These are phyloP conservation scores for Wallacemonas collosoma DNA, from an alignment of 208 protist genomes.

Conservation along the genomic window DNA sequence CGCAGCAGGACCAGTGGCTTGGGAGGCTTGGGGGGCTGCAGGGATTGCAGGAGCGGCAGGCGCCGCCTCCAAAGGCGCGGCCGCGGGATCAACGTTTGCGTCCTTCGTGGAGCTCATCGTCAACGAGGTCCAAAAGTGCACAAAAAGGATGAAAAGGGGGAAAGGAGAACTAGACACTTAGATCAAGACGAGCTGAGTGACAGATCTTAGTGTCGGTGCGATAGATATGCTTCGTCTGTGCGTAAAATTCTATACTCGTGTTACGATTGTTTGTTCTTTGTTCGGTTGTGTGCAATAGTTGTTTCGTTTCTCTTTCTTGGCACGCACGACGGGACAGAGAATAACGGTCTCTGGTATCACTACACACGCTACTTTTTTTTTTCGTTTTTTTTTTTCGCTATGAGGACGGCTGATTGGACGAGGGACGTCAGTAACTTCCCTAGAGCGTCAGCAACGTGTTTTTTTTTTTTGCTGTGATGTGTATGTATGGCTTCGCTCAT, in stretches of 20 bases:
- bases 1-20: constrained; percentile 30
- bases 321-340: too few relatives aligned
- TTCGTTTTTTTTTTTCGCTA: too few relatives aligned
- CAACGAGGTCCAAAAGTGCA: too few relatives aligned
- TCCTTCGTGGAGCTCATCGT: constrained; percentile 28
- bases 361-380: too few relatives aligned
- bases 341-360: too few relatives aligned
- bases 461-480: constrained; percentile 7
- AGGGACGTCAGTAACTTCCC: background rate
- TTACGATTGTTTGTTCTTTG: too few relatives aligned
- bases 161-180: background rate
- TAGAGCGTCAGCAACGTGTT: background rate
- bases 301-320: too few relatives aligned
- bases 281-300: too few relatives aligned
- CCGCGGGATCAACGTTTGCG: constrained; percentile 25
- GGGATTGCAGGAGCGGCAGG: constrained; percentile 36
- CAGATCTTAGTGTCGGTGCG: too few relatives aligned
- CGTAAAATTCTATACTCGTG: too few relatives aligned
- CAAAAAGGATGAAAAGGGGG: background rate
- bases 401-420: background rate
- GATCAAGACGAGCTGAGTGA: too few relatives aligned
- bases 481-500: background rate
- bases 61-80: background rate
- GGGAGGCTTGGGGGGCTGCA: constrained; percentile 44
- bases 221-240: too few relatives aligned